phyloP scores from a whole-genome alignment of 148 eudicot genomes.

The Camellia granthamiana region DNA sequence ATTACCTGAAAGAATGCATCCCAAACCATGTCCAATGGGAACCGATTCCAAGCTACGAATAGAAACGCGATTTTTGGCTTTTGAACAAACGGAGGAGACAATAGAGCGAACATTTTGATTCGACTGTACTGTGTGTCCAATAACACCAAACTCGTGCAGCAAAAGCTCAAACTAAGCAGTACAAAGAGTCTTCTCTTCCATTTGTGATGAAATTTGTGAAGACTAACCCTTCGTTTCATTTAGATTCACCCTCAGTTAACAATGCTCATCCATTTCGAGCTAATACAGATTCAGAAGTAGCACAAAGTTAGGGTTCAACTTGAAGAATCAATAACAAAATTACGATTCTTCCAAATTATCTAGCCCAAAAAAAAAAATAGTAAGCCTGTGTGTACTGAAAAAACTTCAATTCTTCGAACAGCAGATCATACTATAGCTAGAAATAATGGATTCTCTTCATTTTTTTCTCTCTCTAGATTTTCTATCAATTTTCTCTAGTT shows the following conservation, averaged over 20 bases:
- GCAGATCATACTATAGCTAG: not conserved
- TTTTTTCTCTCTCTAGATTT: not conserved
- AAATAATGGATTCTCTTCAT: not conserved
- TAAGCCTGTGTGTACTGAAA: not conserved
- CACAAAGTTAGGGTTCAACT: not conserved
- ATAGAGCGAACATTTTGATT: slow-evolving; percentile 25
- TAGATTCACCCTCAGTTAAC: not conserved
- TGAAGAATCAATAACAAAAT: not conserved
- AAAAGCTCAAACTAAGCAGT: slow-evolving; percentile 40
- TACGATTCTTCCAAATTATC: not conserved
- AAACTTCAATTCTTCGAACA: not conserved
- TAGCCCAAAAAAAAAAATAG: not conserved
- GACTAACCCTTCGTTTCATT: slow-evolving; percentile 56
- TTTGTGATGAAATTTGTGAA: slow-evolving; percentile 40
- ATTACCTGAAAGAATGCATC: slow-evolving; percentile 78
- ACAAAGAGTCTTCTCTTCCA: slow-evolving; percentile 45
- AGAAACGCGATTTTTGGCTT: slow-evolving; percentile 80
- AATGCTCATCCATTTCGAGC: slow-evolving; percentile 6
- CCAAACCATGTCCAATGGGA: slow-evolving; percentile 83
- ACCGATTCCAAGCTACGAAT: slow-evolving; percentile 81
- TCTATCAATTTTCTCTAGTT: slow-evolving; percentile 1
- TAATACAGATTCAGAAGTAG: not conserved
- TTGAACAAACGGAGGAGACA: slow-evolving; percentile 30
- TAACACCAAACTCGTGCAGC: slow-evolving; percentile 50
- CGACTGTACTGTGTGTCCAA: slow-evolving; percentile 37